A percentile compares a stretch with the other conserved stretches of the same genome.
Evolutionary conservation across 768 basidiomycete genomes (phyloP).

Genomic region (Mycena latifolia): DNA sequence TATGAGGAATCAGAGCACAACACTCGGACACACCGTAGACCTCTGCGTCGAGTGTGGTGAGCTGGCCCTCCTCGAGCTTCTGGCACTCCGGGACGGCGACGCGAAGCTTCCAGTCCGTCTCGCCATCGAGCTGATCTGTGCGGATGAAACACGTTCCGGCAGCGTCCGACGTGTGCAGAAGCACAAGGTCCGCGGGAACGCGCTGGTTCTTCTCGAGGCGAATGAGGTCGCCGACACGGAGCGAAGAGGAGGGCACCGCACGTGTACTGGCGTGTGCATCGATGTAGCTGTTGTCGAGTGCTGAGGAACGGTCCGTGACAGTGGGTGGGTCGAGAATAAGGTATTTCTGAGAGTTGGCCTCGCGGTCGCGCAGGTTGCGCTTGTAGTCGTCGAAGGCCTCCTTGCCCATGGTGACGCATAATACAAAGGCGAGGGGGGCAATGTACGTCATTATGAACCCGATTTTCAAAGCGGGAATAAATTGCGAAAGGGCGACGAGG

Average conservation of each 20-base stretch:
- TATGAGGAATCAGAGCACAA: background rate
- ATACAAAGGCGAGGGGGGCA: slow-evolving; percentile 95
- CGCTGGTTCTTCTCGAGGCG: slow-evolving; percentile 96
- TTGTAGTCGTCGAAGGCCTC: slow-evolving; percentile 99
- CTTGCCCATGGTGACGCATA: slow-evolving; percentile 97
- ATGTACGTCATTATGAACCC: slow-evolving; percentile 97
- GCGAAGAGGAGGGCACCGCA: slow-evolving; percentile 87
- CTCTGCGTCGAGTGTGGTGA: slow-evolving; percentile 84
- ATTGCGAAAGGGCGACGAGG: slow-evolving; percentile 95
- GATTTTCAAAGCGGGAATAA: slow-evolving; percentile 95
- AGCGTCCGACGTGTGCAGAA: slow-evolving; percentile 88
- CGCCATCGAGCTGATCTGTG: slow-evolving; percentile 98
- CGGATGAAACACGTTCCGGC: slow-evolving; percentile 97
- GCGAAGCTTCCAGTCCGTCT: slow-evolving; percentile 98
- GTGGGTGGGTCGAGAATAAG: slow-evolving; percentile 76
- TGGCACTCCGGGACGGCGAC: slow-evolving; percentile 91
- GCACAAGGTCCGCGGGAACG: slow-evolving; percentile 93
- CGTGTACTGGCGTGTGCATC: slow-evolving; percentile 68
- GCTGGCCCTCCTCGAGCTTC: slow-evolving; percentile 66
- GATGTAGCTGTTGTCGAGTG: slow-evolving; percentile 57
- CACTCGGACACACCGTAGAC: slow-evolving; percentile 81
- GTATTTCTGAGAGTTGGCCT: slow-evolving; percentile 96
- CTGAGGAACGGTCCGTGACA: slow-evolving; percentile 47
- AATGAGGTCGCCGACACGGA: slow-evolving; percentile 93
- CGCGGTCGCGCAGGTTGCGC: slow-evolving; percentile 89